Evolutionary conservation across 495 filamentous ascomycete genomes (phyloP).

Genomic region (Penicillium silybi): DNA sequence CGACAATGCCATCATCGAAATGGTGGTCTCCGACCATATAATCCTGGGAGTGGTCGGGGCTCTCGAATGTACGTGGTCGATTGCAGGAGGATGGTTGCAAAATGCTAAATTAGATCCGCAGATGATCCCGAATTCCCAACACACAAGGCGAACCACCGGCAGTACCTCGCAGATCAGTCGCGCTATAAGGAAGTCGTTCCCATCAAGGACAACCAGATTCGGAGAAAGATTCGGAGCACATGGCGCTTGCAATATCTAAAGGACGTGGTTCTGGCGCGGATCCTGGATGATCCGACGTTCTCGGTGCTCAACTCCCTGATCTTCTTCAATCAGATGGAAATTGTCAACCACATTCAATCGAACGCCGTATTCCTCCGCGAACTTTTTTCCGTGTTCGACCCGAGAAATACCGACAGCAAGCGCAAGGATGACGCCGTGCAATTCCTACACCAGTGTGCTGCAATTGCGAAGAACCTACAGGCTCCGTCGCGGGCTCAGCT

Average conservation of each 20-base stretch:
- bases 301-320: slow-evolving; percentile 96
- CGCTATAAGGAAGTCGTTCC: slow-evolving; percentile 95
- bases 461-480: slow-evolving; percentile 91
- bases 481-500: slow-evolving; percentile 71
- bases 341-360: slow-evolving; percentile 83
- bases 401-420: slow-evolving; percentile 55
- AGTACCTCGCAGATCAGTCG: slow-evolving; percentile 83
- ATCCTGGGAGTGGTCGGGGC: slow-evolving; percentile 93
- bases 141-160: slow-evolving; percentile 95
- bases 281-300: slow-evolving; percentile 96
- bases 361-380: slow-evolving; percentile 76
- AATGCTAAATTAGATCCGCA: slow-evolving; percentile 22
- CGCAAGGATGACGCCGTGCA: slow-evolving; percentile 91
- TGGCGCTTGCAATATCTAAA: slow-evolving; percentile 98
- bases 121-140: slow-evolving; percentile 98
- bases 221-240: slow-evolving; percentile 90
- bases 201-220: slow-evolving; percentile 75
- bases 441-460: slow-evolving; percentile 95
- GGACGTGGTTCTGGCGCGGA: slow-evolving; percentile 92
- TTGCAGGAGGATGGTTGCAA: neutral
- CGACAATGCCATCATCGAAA: slow-evolving; percentile 89
- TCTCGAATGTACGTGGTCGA: slow-evolving; percentile 69
- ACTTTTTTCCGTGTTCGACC: slow-evolving; percentile 83
- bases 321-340: slow-evolving; percentile 98
- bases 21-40: slow-evolving; percentile 82